Evolutionary conservation across 2,329 filamentous ascomycete species (phyloP).

Genomic region (Penicillium sp.): DNA sequence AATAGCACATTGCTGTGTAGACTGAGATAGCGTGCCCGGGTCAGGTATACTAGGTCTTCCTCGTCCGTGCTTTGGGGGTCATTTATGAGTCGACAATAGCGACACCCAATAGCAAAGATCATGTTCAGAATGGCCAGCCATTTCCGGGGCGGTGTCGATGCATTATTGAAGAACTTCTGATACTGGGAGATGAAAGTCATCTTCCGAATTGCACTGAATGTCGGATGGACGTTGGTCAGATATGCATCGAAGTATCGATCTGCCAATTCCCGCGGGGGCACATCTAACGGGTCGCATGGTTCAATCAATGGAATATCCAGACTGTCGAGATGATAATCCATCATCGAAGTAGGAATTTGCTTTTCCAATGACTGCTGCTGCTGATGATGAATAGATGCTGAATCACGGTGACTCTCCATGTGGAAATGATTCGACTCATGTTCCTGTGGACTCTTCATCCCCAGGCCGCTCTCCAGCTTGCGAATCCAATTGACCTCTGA

Average conservation of each 20-base stretch:
- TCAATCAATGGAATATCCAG: constrained; percentile 36
- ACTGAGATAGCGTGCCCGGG: constrained; percentile 40
- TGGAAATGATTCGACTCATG: neutral
- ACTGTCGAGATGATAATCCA: constrained; percentile 45
- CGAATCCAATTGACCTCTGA: constrained; percentile 48
- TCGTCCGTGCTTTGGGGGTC: constrained; percentile 25
- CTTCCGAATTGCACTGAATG: constrained; percentile 43
- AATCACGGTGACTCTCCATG: neutral
- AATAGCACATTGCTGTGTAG: constrained; percentile 40
- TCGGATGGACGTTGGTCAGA: constrained; percentile 41
- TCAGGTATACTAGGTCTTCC: constrained; percentile 44
- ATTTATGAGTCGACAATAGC: constrained; percentile 38
- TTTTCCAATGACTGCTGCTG: constrained; percentile 1
- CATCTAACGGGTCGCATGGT: constrained; percentile 36
- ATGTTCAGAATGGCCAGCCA: constrained; percentile 49
- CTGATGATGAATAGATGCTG: neutral
- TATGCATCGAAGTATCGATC: constrained; percentile 42
- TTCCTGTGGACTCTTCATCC: constrained; percentile 18
- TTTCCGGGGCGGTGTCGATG: constrained; percentile 32
- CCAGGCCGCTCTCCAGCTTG: constrained; percentile 33
- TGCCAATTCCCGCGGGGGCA: constrained; percentile 40
- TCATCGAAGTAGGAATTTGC: constrained; percentile 25
- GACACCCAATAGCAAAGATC: constrained; percentile 48
- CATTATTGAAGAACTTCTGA: constrained; percentile 30
- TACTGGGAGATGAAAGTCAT: constrained; percentile 42